phyloP scores from a whole-genome alignment of 306 rosid species.

The Quercus agrifolia region DNA sequence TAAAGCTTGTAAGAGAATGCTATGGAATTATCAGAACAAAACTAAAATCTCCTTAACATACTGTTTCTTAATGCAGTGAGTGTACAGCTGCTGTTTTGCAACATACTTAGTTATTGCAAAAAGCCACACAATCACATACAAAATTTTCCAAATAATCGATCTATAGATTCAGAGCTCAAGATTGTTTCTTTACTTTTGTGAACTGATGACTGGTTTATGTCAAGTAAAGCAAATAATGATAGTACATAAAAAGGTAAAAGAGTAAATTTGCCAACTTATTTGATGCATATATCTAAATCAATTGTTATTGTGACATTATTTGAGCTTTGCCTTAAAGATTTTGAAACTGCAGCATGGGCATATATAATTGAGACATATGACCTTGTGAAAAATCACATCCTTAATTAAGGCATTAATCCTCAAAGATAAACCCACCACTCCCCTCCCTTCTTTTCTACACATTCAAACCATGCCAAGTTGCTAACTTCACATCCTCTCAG shows the following conservation, averaged over 20 bases:
- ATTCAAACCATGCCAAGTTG: not conserved
- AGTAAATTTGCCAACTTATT: not conserved
- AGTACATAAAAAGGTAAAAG: not conserved
- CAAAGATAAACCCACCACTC: not conserved
- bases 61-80: not conserved
- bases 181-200: not conserved
- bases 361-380: not conserved
- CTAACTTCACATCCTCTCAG: not conserved
- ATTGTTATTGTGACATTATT: not conserved
- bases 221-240: not conserved
- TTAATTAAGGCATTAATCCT: not conserved
- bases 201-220: not conserved
- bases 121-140: not conserved
- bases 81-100: not conserved
- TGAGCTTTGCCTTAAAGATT: not conserved
- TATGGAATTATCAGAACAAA: not conserved
- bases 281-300: not conserved
- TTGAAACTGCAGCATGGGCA: not conserved
- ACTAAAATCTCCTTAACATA: not conserved
- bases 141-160: not conserved
- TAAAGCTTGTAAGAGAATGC: not conserved
- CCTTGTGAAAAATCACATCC: not conserved
- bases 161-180: not conserved
- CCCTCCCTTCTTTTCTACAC: not conserved
- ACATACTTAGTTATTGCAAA: not conserved